Evolutionary conservation across 441 rosid species (phyloP).

Genomic region (Manihot esculenta): DNA sequence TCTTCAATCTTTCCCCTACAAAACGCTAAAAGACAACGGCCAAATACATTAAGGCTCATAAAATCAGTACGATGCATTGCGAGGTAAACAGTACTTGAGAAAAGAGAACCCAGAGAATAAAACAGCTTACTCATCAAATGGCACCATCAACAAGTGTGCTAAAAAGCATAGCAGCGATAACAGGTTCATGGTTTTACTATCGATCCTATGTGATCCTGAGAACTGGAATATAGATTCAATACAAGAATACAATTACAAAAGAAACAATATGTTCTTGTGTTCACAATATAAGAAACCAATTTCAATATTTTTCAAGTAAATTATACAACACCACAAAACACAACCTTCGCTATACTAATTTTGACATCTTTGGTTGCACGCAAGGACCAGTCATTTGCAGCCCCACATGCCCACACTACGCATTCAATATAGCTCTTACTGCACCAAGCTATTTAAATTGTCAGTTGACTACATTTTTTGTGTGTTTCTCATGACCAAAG

Average conservation of each 20-base stretch:
- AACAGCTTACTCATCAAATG: neutral
- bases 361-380: too few species aligned
- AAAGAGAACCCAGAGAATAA: neutral
- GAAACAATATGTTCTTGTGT: neutral
- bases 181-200: neutral
- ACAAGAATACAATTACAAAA: neutral
- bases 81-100: neutral
- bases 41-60: neutral
- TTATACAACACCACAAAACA: too few species aligned
- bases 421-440: neutral
- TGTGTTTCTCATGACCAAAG: neutral
- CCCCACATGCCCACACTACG: neutral
- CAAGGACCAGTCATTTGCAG: too few species aligned
- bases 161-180: neutral
- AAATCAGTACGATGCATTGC: neutral
- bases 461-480: neutral
- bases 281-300: neutral
- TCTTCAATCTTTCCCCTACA: neutral
- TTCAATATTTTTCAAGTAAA: too few species aligned
- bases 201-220: neutral
- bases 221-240: neutral
- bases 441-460: neutral
- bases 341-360: too few species aligned
- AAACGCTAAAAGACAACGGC: neutral
- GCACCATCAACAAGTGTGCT: neutral